Conservation (phyloP, 2,329 filamentous ascomycete genomes). For the Cladosporium velox region DNA sequence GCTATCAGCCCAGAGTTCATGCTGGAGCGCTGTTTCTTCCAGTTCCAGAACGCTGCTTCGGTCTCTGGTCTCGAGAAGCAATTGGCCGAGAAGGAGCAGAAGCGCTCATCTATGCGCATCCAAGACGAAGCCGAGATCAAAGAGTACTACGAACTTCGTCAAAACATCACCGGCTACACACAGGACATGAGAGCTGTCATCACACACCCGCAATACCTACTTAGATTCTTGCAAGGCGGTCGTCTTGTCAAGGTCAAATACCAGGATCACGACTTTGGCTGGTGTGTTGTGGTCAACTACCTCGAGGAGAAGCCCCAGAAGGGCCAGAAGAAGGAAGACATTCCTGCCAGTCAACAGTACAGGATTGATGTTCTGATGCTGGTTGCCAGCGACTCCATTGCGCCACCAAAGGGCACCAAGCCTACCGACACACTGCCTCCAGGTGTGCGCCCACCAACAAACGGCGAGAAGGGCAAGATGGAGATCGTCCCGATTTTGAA, state of each 20-base stretch:
- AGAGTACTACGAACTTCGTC: conserved; percentile 88
- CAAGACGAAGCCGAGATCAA: conserved; percentile 85
- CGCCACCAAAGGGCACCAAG: conserved; percentile 32
- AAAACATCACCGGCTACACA: conserved; percentile 79
- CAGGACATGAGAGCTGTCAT: conserved; percentile 91
- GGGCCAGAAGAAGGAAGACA: conserved; percentile 65
- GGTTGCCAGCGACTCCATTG: conserved; percentile 60
- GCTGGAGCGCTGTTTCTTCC: conserved; percentile 97
- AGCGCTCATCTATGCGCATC: conserved; percentile 73
- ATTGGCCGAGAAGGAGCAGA: conserved; percentile 73
- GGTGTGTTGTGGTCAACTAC: conserved; percentile 84
- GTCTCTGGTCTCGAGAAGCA: conserved; percentile 83
- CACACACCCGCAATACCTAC: conserved; percentile 83
- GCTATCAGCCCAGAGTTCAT: conserved; percentile 99
- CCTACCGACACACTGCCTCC: conserved; percentile 59
- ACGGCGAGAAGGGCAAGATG: conserved; percentile 68
- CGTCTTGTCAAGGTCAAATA: conserved; percentile 85
- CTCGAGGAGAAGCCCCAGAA: conserved; percentile 62
- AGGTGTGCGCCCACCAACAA: conserved; percentile 60
- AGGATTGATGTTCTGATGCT: conserved; percentile 79
- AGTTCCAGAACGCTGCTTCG: conserved; percentile 93
- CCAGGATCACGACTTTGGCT: conserved; percentile 80
- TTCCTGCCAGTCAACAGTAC: conserved; percentile 73
- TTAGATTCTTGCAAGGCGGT: conserved; percentile 84
- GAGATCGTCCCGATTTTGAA: conserved; percentile 85